Evolutionary conservation across 2,329 filamentous ascomycete genomes (phyloP), one percentile per base, ranked within the genome.

Genomic region (Pseudonectria foliicola): DNA sequence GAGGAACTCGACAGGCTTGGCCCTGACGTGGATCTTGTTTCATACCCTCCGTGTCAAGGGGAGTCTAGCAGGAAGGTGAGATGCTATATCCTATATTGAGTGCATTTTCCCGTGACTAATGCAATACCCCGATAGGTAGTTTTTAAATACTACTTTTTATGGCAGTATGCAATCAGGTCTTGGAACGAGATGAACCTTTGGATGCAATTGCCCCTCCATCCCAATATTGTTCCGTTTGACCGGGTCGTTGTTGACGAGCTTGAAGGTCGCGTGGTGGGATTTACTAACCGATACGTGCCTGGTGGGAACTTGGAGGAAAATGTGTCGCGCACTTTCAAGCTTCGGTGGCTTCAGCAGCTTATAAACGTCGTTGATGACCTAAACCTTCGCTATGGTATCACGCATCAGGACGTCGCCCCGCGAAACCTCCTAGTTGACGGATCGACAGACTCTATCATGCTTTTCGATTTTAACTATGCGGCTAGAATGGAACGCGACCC

Each of bases 401-500:
- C 49, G 11, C 64, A 67, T 37, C 54, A 63, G 37, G 61, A 66
- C 25, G 52, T 67, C 25, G 55, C 56, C 8, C 47, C 57, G 8
- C 52, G 57, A 27, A 66, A 68, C 30, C 49, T 66, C 6, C 26
- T 64, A 0, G 34, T 67, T 27, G 42, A 65, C 31, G 45, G 52
- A 1, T 23, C 33, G 10, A 57, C 54, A 29, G 53, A 64, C 34
- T 44, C 44, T 8, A 29, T 66, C 11, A 38, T 55, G 35, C 29
- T 66, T 7, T 61, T 64, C 33, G 61, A 66, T 46, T 64, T 64
- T 25, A 55, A 60, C 39, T 53, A 32, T 26, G 35, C 49, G 1
- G 46, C 41, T 28, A 46, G 45, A 12, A 54, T 59, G 10, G 39
- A 42, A 4, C 7, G 10, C 10, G 25, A 23, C 33, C 32, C 35